Evolutionary conservation across 495 filamentous ascomycete species (phyloP), one percentile per base, ranked within the genome.

Genomic region (Immersiella caudata): DNA sequence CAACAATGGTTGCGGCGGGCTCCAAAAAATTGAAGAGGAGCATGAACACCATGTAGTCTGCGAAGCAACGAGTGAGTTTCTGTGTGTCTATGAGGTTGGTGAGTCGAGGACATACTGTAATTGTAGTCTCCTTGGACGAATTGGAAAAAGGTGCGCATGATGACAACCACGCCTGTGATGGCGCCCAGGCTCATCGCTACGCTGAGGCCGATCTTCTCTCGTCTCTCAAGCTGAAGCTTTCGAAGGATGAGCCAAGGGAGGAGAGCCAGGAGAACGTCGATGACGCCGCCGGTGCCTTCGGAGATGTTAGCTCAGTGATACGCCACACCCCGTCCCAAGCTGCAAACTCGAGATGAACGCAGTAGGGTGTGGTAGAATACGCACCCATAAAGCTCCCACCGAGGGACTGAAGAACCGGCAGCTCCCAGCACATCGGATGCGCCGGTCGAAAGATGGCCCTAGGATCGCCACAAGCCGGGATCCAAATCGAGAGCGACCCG

Each of bases 191-290:
- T 75, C 77, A 79, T 79, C 25, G 74, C 74, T 3, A 76, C 24
- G 1, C 66, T 69, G 24, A 79, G 68, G 20, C 77, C 76, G 26
- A 76, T 50, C 49, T 78, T 78, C 65, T 78, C 76, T 1, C 73
- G 73, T 11, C 64, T 73, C n/a, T 68, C 68, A 24, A 79, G 68
- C 56, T 76, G 71, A 7, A 77, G 60, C 11, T 73, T 75, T 4
- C 73, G 65, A n/a, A 78, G 72, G 64, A 78, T 66, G 22, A 70
- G 64, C 75, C 75, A 79, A 9, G 77, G 77, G 16, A 79, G 67
- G 1, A 71, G 62, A 0, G 77, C 76, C 1, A 79, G 66, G 20
- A 76, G 18, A 22, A 79, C 73, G 26, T 79, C 77, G 65, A 77
- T 75, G 24, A 78, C 49, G 64, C 70, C 70, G 36, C 70, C 70